These are phyloP conservation scores for Russula foetens DNA, from an alignment of 768 basidiomycete genomes.

Conservation along the genomic window DNA sequence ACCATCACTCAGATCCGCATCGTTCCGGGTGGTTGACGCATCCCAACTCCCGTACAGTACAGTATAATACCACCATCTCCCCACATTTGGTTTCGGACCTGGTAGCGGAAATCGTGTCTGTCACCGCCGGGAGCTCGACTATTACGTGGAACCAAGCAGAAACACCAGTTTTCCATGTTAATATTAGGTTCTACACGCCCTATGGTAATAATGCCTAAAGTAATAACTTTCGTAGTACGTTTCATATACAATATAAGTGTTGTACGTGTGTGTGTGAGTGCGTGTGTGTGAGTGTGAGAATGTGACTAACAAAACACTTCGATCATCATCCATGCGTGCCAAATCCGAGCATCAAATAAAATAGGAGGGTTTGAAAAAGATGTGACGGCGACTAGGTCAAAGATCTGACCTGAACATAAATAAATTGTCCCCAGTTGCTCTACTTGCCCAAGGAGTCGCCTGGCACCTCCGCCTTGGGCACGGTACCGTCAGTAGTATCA, in stretches of 20 bases:
- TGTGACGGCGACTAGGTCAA: not conserved
- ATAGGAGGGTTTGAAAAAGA: not conserved
- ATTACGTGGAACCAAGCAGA: slow-evolving; percentile 5
- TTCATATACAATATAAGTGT: slow-evolving; percentile 4
- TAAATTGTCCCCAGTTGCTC: slow-evolving; percentile 10
- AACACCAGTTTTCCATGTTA: not conserved
- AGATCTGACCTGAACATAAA: not conserved
- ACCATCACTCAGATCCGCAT: not conserved
- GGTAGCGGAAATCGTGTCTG: not conserved
- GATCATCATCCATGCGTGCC: slow-evolving; percentile 14
- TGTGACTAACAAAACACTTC: not conserved
- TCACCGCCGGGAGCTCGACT: not conserved
- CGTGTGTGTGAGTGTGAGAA: not conserved
- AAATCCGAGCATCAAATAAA: slow-evolving; percentile 7
- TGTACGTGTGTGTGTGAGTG: not conserved
- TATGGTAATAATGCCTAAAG: slow-evolving; percentile 11
- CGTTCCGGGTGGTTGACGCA: too few relatives aligned
- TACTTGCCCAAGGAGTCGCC: not conserved
- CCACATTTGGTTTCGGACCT: not conserved
- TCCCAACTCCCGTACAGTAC: too few relatives aligned
- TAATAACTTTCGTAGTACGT: slow-evolving; percentile 13
- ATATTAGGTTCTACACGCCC: slow-evolving; percentile 12
- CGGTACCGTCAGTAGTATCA: not conserved
- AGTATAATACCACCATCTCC: not conserved
- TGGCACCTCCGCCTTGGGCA: slow-evolving; percentile 1